Conservation (phyloP, 495 filamentous ascomycete species). For the Xylaria grammica region DNA sequence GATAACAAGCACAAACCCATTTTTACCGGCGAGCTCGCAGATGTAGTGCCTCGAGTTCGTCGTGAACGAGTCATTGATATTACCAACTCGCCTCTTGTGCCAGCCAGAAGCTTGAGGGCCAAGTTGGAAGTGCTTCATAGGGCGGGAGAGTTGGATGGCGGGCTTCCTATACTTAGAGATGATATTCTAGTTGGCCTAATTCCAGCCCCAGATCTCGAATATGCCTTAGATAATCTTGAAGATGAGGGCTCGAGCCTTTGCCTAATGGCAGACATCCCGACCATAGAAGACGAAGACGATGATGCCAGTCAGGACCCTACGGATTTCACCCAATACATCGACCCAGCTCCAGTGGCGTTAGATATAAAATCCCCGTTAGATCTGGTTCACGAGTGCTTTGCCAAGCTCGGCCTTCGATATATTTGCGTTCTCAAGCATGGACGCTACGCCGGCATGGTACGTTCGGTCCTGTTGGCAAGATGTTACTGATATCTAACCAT, state of each 20-base stretch:
- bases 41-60: conserved; percentile 79
- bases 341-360: conserved; percentile 85
- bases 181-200: conserved; percentile 87
- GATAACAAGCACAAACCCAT: conserved; percentile 91
- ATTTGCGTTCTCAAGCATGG: conserved; percentile 88
- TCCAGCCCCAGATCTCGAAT: conserved; percentile 92
- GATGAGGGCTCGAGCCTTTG: conserved; percentile 76
- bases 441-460: conserved; percentile 84
- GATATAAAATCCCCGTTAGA: conserved; percentile 93
- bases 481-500: conserved; percentile 13
- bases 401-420: conserved; percentile 90
- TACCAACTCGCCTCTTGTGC: conserved; percentile 73
- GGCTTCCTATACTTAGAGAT: conserved; percentile 82
- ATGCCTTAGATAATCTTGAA: conserved; percentile 80
- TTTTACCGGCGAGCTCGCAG: conserved; percentile 82
- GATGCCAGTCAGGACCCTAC: conserved; percentile 68
- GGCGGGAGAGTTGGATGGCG: conserved; percentile 90
- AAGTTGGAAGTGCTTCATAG: conserved; percentile 83
- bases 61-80: conserved; percentile 86
- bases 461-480: conserved; percentile 24
- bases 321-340: conserved; percentile 91
- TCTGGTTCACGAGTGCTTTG: conserved; percentile 95
- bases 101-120: conserved; percentile 72
- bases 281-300: conserved; percentile 62
- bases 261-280: conserved; percentile 73